Evolutionary conservation across 2,329 filamentous ascomycete species (phyloP).

Genomic region (Cladophialophora chaetospira): DNA sequence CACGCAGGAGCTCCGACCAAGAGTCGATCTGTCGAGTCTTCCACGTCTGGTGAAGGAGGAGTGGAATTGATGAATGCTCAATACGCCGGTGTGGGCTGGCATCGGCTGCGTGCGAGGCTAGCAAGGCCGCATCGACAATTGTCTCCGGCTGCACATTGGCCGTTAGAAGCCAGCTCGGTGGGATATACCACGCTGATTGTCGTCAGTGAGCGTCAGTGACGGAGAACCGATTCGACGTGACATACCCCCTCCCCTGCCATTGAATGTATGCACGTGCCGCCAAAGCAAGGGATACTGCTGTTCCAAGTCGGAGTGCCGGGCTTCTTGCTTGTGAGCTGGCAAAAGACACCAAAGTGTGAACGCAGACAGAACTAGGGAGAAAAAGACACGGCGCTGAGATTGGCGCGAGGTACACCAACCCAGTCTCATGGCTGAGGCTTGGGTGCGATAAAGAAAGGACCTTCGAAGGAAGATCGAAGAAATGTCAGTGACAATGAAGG

Average conservation of each 20-base stretch:
- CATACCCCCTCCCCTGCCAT: constrained; percentile 23
- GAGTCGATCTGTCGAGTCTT: constrained; percentile 34
- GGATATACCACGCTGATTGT: constrained; percentile 24
- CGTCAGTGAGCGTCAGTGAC: neutral
- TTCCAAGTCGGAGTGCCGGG: constrained; percentile 4
- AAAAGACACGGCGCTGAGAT: constrained; percentile 13
- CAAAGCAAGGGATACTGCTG: constrained; percentile 20
- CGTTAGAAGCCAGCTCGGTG: constrained; percentile 19
- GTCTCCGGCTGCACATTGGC: constrained; percentile 24
- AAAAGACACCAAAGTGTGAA: constrained; percentile 13
- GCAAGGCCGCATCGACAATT: constrained; percentile 36
- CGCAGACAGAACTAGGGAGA: constrained; percentile 9
- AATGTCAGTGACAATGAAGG: neutral
- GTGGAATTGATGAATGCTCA: constrained; percentile 35
- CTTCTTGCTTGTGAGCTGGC: constrained; percentile 8
- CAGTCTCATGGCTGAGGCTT: constrained; percentile 11
- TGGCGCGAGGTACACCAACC: constrained; percentile 14
- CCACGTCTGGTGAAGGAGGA: constrained; percentile 41
- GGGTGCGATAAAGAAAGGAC: neutral
- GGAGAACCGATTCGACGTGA: neutral
- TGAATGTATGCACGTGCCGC: constrained; percentile 23
- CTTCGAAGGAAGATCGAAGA: neutral
- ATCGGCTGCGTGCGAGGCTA: constrained; percentile 31
- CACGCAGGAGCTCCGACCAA: constrained; percentile 34
- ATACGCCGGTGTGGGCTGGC: constrained; percentile 26